Base-by-base conservation (phyloP, 805 yeast species). In the Lachancea sp. region DNA sequence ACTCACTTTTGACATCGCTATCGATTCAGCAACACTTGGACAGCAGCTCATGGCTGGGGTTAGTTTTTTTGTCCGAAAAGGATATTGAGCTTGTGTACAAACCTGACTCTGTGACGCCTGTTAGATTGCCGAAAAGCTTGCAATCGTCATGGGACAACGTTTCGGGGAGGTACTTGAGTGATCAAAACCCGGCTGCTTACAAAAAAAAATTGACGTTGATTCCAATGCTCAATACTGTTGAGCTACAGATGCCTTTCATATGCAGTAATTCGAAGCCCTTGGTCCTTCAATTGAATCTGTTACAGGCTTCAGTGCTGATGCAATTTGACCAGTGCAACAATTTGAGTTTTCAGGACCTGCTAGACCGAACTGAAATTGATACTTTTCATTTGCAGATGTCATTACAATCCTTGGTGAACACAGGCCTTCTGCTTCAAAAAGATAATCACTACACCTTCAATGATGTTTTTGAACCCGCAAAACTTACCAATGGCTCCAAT, bases 221-320 rank as follows among this genome's bases (percentile, higher is more conserved):
- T 10, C 42, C 42, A 5, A 31, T 31, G 31, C 41, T 43, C 7
- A 51, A 55, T 22, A 37, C 50, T 16, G 32, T 58, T 19, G 47
- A 49, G 12, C 47, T 53, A 29, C 31, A 44, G 10, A 44, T 54
- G 9, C 56, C 56, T 12, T 40, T 53, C 29, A 31, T 33, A 10
- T 33, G 46, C 11, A 22, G 43, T 5, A 41, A 37, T 20, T 44
- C 48, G 6, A 35, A 11, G n/a, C 18, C 38, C 9, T 31, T 63
- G 20, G 27, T 31, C 12, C 45, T 63, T 16, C 58, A 58, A 34
- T 36, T 62, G n/a, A 61, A 59, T 2, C 33, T 62, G 20, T 48
- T 48, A 29, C 67, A 63, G 41, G 53, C 64, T 1, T 44, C 53
- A 26, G 54, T 62, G 2, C 38, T 63, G 8, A 30, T 46, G 9